A percentile compares a stretch with the other conserved stretches of the same genome.
Evolutionary conservation across 2,329 filamentous ascomycete genomes (phyloP).

Genomic region (Pseudopyricularia cyperi): DNA sequence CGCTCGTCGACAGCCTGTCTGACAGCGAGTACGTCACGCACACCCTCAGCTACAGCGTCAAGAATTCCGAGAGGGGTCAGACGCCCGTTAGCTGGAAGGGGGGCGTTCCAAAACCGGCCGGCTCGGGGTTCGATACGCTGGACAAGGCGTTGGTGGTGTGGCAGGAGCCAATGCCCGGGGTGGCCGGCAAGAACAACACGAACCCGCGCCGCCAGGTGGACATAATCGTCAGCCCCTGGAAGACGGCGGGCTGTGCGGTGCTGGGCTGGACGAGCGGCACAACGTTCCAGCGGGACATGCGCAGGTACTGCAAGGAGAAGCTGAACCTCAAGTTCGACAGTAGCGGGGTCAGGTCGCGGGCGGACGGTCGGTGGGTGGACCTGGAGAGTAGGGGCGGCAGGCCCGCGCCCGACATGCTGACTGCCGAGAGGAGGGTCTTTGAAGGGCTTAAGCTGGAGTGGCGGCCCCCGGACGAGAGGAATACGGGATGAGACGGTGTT

Average conservation of each 20-base stretch:
- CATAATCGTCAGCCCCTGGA: slow-evolving; percentile 83
- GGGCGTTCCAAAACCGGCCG: slow-evolving; percentile 17
- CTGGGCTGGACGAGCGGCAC: slow-evolving; percentile 81
- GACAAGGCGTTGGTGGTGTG: slow-evolving; percentile 91
- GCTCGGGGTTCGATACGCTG: slow-evolving; percentile 67
- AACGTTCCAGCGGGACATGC: slow-evolving; percentile 78
- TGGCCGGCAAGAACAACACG: slow-evolving; percentile 42
- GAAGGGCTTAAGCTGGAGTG: slow-evolving; percentile 58
- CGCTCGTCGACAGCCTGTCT: slow-evolving; percentile 62
- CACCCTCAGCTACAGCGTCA: slow-evolving; percentile 57
- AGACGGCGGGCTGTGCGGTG: slow-evolving; percentile 76
- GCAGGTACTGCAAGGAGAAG: slow-evolving; percentile 62
- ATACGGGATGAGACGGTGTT: slow-evolving; percentile 50
- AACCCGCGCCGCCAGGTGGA: slow-evolving; percentile 78
- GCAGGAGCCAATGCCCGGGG: slow-evolving; percentile 49
- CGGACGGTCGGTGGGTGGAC: slow-evolving; percentile 57
- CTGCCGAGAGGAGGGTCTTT: slow-evolving; percentile 73
- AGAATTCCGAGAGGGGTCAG: slow-evolving; percentile 62
- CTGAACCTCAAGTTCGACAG: slow-evolving; percentile 81
- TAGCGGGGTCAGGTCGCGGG: slow-evolving; percentile 62
- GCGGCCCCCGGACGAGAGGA: slow-evolving; percentile 53
- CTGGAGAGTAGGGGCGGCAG: slow-evolving; percentile 43
- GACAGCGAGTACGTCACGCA: slow-evolving; percentile 63
- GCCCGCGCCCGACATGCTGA: slow-evolving; percentile 47
- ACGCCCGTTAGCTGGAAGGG: slow-evolving; percentile 39